These are phyloP conservation scores for Citrullus mucosospermus DNA, from an alignment of 306 rosid species.

Conservation along the genomic window DNA sequence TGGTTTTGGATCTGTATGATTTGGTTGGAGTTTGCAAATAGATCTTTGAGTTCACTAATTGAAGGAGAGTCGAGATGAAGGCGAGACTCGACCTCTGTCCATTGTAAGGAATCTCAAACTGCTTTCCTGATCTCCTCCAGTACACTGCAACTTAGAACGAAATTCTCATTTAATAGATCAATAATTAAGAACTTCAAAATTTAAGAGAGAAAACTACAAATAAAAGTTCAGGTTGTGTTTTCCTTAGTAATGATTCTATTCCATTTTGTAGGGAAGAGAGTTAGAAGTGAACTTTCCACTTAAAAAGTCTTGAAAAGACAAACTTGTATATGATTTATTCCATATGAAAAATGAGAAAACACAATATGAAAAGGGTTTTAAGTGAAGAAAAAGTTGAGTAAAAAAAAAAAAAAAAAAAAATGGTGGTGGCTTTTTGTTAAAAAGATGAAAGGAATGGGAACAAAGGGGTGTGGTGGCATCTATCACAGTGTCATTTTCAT, in stretches of 20 bases:
- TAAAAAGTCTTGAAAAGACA: neutral
- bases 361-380: neutral
- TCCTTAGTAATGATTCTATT: neutral
- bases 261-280: neutral
- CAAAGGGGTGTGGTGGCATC: neutral
- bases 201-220: neutral
- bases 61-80: too few species aligned
- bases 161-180: too few species aligned
- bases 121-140: too few species aligned
- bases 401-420: neutral
- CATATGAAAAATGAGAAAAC: neutral
- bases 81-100: too few species aligned
- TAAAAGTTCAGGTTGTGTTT: neutral
- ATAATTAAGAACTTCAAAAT: neutral
- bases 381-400: neutral
- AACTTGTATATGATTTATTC: neutral
- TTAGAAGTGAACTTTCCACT: neutral
- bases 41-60: neutral
- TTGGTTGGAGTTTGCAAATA: neutral
- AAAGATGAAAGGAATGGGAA: neutral
- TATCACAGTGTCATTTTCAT: conserved; percentile 1
- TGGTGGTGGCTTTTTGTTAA: neutral
- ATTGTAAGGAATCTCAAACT: too few species aligned
- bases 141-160: too few species aligned
- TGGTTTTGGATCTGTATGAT: neutral